phyloP scores from a whole-genome alignment of 2,329 filamentous ascomycete species.

The Escovopsis sp. region DNA sequence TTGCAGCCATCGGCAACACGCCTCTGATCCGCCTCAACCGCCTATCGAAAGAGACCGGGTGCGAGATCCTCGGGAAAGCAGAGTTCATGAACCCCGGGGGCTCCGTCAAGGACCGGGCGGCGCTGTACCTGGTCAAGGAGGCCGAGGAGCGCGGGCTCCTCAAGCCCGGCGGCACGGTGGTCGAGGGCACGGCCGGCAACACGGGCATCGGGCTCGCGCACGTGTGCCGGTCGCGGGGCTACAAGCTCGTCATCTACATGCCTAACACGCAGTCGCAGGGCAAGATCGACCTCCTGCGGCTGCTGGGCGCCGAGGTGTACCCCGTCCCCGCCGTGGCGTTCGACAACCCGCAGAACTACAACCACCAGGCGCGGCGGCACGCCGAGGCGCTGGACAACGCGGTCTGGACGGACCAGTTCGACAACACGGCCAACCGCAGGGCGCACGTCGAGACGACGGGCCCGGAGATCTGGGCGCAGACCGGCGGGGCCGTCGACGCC shows the following conservation, averaged over 20 bases:
- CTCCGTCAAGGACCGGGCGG: constrained; percentile 90
- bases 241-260: constrained; percentile 98
- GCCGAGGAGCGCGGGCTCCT: constrained; percentile 80
- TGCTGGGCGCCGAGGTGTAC: constrained; percentile 89
- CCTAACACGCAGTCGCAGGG: constrained; percentile 96
- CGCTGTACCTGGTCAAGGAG: constrained; percentile 84
- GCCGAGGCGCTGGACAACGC: constrained; percentile 77
- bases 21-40: constrained; percentile 81
- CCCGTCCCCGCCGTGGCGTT: constrained; percentile 92
- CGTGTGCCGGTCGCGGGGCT: constrained; percentile 82
- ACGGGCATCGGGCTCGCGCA: constrained; percentile 96
- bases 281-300: constrained; percentile 83
- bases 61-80: constrained; percentile 88
- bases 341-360: constrained; percentile 93
- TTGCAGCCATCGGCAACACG: constrained; percentile 85
- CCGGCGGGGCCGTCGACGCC: constrained; percentile 68
- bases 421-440: constrained; percentile 84
- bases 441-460: constrained; percentile 96
- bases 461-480: constrained; percentile 95
- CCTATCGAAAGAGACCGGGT: constrained; percentile 81
- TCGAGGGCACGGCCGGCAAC: constrained; percentile 95
- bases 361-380: constrained; percentile 84
- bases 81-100: constrained; percentile 99
- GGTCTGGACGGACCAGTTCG: constrained; percentile 98
- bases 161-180: constrained; percentile 75